Base-by-base conservation (phyloP, 2,329 filamentous ascomycete species). In the Aspergillus tamarii region DNA sequence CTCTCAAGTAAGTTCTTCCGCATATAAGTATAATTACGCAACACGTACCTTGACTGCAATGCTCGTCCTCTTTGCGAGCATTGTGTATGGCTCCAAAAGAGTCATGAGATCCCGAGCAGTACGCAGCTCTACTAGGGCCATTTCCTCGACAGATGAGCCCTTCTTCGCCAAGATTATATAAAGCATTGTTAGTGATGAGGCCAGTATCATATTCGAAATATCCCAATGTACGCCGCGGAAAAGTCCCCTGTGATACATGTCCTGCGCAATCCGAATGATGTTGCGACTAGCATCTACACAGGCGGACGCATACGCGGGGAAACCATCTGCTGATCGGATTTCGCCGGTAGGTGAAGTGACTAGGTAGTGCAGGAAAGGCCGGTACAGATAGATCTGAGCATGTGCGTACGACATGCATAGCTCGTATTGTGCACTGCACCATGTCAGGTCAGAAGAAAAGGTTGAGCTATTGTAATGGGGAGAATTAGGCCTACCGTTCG, bases 241-340 rank as follows among this genome's bases (percentile, higher is more conserved):
- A n/a, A 66, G 57, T 3, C 57, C 64, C 21, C 57, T 32, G 6
- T 55, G 52, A 19, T 61, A 34, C 64, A 66, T 66, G 30, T 66
- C 64, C 50, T 66, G 59, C 14, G 50, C 60, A 14, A 66, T 53
- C 14, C 34, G 54, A n/a, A 66, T 66, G n/a, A 66, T 56, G 23
- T 60, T 66, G n/a, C 56, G 52, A 23, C 64, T 64, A 8, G 64
- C 64, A 21, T 60, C 45, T 6, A 66, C 52, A 14, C 62, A 64
- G 6, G 57, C 43, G 3, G 60, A 57, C 10, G 64, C 62, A 53
- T 64, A 64, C 21, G 34, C 52, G 26, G 55, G 54, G 36, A 61
- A 62, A 14, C 30, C 59, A 26, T 66, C 23, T 16, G 41, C 36
- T 21, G 46, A 21, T n/a, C 45, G 12, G 30, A 46, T 43, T 5